Evolutionary conservation across 2,329 filamentous ascomycete genomes (phyloP).

Genomic region (Trichoderma sp.): DNA sequence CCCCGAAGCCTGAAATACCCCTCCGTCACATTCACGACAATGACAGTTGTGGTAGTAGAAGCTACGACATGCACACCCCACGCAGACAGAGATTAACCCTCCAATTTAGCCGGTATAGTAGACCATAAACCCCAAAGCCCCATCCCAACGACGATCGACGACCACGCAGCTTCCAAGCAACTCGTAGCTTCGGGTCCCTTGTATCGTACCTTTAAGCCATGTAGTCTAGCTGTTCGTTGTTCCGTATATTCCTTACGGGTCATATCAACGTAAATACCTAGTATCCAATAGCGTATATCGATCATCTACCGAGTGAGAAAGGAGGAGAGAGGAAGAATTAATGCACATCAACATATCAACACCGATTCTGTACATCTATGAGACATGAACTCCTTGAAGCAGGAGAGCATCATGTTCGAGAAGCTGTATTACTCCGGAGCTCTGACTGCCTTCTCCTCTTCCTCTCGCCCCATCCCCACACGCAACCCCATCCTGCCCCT

Average conservation of each 20-base stretch:
- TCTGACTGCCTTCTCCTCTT: constrained; percentile 13
- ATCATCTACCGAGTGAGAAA: no score
- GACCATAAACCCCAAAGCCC: background rate
- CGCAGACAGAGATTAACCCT: constrained; percentile 10
- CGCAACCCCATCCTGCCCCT: constrained; percentile 23
- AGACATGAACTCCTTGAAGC: background rate
- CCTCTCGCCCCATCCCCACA: constrained; percentile 12
- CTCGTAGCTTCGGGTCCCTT: background rate
- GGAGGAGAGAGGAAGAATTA: no score
- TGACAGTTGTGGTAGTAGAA: background rate
- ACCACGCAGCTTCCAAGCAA: constrained; percentile 9
- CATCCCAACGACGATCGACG: constrained; percentile 10
- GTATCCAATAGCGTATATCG: no score
- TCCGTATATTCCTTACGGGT: no score
- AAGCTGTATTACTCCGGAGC: background rate
- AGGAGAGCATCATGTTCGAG: background rate
- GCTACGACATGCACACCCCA: background rate
- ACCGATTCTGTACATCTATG: background rate
- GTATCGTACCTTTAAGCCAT: no score
- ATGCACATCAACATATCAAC: no score
- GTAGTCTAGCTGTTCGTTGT: no score
- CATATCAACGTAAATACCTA: no score
- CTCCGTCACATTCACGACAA: no score
- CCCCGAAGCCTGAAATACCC: background rate
- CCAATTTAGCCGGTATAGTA: constrained; percentile 16